A percentile compares a stretch with the other conserved stretches of the same genome.
Evolutionary conservation across 225 moss, liverwort and hornwort species (phyloP).

Genomic region (Ulota crispa): DNA sequence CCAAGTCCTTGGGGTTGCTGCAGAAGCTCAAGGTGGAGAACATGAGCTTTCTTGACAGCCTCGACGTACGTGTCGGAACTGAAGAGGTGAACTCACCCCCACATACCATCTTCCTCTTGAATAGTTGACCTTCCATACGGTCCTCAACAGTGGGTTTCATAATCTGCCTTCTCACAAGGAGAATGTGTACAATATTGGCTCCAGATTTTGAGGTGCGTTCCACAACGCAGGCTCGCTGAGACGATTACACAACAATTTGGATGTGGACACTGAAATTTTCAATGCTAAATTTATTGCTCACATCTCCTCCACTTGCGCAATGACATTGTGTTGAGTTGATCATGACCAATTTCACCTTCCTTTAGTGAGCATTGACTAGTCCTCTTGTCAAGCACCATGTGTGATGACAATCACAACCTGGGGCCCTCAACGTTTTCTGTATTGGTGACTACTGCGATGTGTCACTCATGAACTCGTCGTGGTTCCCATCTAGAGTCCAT

Average conservation of each 20-base stretch:
- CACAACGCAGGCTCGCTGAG: not conserved
- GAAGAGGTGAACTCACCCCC: slow-evolving; percentile 25
- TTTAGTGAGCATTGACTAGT: not conserved
- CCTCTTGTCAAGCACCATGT: not conserved
- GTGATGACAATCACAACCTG: not conserved
- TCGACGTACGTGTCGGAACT: slow-evolving; percentile 28
- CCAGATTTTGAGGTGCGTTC: not conserved
- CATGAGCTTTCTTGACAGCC: slow-evolving; percentile 31
- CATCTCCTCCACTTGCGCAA: not conserved
- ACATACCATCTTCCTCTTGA: not conserved
- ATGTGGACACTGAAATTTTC: not conserved
- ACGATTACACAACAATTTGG: not conserved
- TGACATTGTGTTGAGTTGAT: not conserved
- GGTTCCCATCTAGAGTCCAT: not conserved
- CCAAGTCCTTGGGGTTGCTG: slow-evolving; percentile 34
- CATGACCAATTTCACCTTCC: not conserved
- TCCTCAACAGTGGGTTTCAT: not conserved
- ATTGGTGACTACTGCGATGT: not conserved
- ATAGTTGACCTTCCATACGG: not conserved
- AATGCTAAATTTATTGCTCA: not conserved
- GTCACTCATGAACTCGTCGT: not conserved
- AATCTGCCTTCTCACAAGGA: not conserved
- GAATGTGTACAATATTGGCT: no score
- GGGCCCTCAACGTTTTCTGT: not conserved
- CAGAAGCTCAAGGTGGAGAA: slow-evolving; percentile 43